Evolutionary conservation across 2,329 filamentous ascomycete species (phyloP).

Genomic region (Trichophyton rubrum): DNA sequence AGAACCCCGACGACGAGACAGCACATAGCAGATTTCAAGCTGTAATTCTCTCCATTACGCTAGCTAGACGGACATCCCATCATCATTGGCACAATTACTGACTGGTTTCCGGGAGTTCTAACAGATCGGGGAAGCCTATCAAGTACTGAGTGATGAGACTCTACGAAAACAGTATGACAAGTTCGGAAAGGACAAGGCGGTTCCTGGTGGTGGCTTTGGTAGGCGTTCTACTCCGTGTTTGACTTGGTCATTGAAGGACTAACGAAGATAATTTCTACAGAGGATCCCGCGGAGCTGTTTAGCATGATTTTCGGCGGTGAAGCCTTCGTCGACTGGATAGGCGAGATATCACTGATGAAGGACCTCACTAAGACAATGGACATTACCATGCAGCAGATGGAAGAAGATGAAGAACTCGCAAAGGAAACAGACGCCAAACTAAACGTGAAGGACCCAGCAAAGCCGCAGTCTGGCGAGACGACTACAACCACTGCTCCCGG

Average conservation of each 20-base stretch:
- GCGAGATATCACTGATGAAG: constrained; percentile 97
- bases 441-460: constrained; percentile 17
- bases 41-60: constrained; percentile 36
- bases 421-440: constrained; percentile 40
- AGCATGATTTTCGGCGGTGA: constrained; percentile 96
- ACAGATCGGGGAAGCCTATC: constrained; percentile 57
- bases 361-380: constrained; percentile 97
- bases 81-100: background rate
- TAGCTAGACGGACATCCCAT: background rate
- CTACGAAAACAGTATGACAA: constrained; percentile 91
- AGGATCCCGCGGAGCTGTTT: constrained; percentile 95
- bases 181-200: constrained; percentile 87
- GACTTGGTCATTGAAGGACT: background rate
- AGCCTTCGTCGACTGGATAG: constrained; percentile 90
- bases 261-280: constrained; percentile 26
- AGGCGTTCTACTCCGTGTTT: constrained; percentile 14
- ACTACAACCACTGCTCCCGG: background rate
- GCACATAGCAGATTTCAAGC: constrained; percentile 90
- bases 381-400: constrained; percentile 73
- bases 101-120: background rate
- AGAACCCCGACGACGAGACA: constrained; percentile 91
- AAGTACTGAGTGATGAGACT: constrained; percentile 72
- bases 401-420: constrained; percentile 47
- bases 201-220: constrained; percentile 83
- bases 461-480: background rate